These are phyloP conservation scores for Epicoccum sorghinum DNA, from an alignment of 2,329 filamentous ascomycete species.

Conservation along the genomic window DNA sequence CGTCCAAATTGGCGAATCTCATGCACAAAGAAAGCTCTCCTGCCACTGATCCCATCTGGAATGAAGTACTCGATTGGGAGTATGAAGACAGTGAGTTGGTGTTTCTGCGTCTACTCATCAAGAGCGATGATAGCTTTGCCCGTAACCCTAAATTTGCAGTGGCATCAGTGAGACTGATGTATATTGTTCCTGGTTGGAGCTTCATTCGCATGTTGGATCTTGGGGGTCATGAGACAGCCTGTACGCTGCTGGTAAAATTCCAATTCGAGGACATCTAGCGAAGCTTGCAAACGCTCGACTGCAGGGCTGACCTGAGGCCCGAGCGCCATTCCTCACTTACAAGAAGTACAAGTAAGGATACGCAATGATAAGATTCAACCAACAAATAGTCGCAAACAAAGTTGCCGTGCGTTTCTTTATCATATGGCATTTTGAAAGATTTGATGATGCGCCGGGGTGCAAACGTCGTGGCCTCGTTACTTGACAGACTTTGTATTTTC, in stretches of 20 bases:
- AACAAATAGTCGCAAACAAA: too few species aligned
- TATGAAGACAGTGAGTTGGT: slow-evolving; percentile 70
- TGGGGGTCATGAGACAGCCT: slow-evolving; percentile 67
- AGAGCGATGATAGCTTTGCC: slow-evolving; percentile 69
- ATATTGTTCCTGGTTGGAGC: slow-evolving; percentile 63
- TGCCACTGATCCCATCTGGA: slow-evolving; percentile 67
- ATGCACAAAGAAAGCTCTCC: slow-evolving; percentile 66
- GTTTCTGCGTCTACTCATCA: slow-evolving; percentile 69
- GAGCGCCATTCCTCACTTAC: too few species aligned
- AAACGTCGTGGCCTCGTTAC: too few species aligned
- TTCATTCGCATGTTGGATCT: slow-evolving; percentile 71
- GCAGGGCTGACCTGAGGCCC: too few species aligned
- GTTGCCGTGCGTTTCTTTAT: too few species aligned
- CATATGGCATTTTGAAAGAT: too few species aligned
- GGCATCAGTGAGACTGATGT: slow-evolving; percentile 64
- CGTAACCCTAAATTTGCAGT: slow-evolving; percentile 68
- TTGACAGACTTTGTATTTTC: too few species aligned
- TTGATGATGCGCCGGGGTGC: too few species aligned
- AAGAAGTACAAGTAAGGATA: too few species aligned
- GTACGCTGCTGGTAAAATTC: slow-evolving; percentile 67
- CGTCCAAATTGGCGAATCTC: slow-evolving; percentile 62
- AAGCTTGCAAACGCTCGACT: not conserved
- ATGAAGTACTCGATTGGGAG: slow-evolving; percentile 70
- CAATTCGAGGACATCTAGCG: slow-evolving; percentile 51
- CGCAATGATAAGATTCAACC: too few species aligned